Conservation (phyloP, 306 rosid genomes). For the Purshia tridentata region DNA sequence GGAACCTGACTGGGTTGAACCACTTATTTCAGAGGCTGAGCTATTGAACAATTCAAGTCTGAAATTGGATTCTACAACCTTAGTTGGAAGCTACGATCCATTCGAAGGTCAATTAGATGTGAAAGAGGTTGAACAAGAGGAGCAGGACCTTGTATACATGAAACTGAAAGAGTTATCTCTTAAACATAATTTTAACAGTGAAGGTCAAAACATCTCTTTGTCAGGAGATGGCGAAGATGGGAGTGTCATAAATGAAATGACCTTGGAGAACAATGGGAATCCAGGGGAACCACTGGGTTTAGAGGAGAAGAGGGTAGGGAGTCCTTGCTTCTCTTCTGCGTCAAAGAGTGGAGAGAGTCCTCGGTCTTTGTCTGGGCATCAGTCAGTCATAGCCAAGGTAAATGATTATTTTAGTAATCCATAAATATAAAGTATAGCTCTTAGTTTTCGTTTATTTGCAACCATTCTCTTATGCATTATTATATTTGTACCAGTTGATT, state of each 20-base stretch:
- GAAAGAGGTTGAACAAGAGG: slow-evolving; percentile 41
- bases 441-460: background rate
- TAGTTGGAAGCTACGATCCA: slow-evolving; percentile 34
- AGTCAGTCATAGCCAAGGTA: slow-evolving; percentile 41
- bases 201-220: slow-evolving; percentile 27
- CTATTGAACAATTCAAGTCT: slow-evolving; percentile 17
- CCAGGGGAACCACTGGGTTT: slow-evolving; percentile 13
- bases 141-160: slow-evolving; percentile 32
- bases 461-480: background rate
- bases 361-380: slow-evolving; percentile 28
- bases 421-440: background rate
- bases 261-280: slow-evolving; percentile 10
- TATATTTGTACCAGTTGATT: slow-evolving; percentile 37
- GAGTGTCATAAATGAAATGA: background rate
- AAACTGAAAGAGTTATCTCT: slow-evolving; percentile 56
- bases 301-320: slow-evolving; percentile 36
- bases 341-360: slow-evolving; percentile 27
- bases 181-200: slow-evolving; percentile 22
- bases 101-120: slow-evolving; percentile 29
- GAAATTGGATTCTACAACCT: slow-evolving; percentile 33
- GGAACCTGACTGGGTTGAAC: slow-evolving; percentile 32
- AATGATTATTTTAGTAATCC: background rate
- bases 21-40: slow-evolving; percentile 15
- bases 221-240: slow-evolving; percentile 19
- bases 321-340: slow-evolving; percentile 25